Conservation (phyloP, 257 asterid species). For the Nicotiana knightiana region DNA sequence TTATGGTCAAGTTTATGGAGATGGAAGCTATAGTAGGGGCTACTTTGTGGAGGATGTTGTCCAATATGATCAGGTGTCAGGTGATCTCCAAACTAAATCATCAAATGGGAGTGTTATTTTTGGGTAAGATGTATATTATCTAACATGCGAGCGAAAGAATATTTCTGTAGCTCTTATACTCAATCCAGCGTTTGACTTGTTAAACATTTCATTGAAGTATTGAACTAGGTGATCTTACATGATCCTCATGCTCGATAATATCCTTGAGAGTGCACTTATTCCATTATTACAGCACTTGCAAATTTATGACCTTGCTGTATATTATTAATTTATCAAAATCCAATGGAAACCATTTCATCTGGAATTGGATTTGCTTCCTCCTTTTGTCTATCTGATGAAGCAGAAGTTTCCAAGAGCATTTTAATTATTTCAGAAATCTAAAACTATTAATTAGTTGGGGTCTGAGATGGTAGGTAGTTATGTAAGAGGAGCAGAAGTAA, state of each 20-base stretch:
- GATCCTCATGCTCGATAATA: not conserved
- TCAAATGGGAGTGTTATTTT: conserved; percentile 89
- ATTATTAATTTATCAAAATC: not conserved
- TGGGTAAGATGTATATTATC: conserved; percentile 53
- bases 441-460: not conserved
- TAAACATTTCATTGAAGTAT: not conserved
- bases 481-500: not conserved
- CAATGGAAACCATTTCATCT: not conserved
- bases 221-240: not conserved
- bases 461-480: not conserved
- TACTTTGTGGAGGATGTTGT: conserved; percentile 83
- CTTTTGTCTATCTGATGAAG: not conserved
- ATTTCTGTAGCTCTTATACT: not conserved
- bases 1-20: conserved; percentile 82
- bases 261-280: not conserved
- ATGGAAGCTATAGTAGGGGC: conserved; percentile 85
- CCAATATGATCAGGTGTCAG: conserved; percentile 87
- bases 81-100: conserved; percentile 79
- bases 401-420: not conserved
- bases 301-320: not conserved
- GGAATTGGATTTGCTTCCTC: not conserved
- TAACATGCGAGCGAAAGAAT: not conserved
- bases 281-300: not conserved
- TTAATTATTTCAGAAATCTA: not conserved
- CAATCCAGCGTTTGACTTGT: not conserved